Percentiles rank a stretch among this genome's conserved stretches.
These are phyloP conservation scores for Termitomyces sp. DNA, from an alignment of 768 basidiomycete species.

Conservation along the genomic window DNA sequence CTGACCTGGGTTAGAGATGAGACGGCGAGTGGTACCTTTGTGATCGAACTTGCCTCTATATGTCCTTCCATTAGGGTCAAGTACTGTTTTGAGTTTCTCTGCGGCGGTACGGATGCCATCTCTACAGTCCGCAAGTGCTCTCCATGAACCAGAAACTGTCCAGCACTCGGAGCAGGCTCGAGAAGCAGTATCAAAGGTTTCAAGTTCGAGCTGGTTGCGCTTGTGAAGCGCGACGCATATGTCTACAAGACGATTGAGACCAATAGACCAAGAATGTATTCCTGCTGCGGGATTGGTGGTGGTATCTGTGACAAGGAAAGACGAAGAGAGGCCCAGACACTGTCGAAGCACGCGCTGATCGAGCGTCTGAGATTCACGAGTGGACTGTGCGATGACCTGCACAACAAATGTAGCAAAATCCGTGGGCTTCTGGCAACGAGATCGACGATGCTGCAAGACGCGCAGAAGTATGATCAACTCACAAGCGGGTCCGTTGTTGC, in stretches of 20 bases:
- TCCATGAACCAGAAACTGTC: conserved; percentile 66
- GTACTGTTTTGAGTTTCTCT: conserved; percentile 49
- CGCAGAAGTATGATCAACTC: background rate
- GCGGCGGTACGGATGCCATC: conserved; percentile 60
- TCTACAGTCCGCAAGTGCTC: conserved; percentile 58
- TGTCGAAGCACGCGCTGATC: conserved; percentile 61
- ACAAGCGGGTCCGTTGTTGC: conserved; percentile 7
- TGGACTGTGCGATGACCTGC: conserved; percentile 47
- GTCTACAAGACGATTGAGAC: conserved; percentile 67
- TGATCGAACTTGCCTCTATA: conserved; percentile 30
- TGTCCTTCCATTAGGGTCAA: conserved; percentile 53
- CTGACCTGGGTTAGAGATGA: conserved; percentile 22
- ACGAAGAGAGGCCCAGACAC: conserved; percentile 66
- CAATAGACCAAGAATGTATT: conserved; percentile 56
- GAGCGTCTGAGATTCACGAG: conserved; percentile 35
- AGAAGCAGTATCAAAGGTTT: conserved; percentile 68
- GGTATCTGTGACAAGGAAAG: conserved; percentile 74
- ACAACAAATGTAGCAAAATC: conserved; percentile 60
- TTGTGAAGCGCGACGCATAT: conserved; percentile 67
- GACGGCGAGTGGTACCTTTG: conserved; percentile 1
- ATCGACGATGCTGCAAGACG: background rate
- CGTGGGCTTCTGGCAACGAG: conserved; percentile 32
- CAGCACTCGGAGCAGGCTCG: conserved; percentile 78
- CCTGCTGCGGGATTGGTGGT: conserved; percentile 58
- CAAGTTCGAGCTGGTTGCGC: conserved; percentile 65